These are phyloP conservation scores for Aspergillus bertholletiae DNA, from an alignment of 495 filamentous ascomycete species.

Conservation along the genomic window DNA sequence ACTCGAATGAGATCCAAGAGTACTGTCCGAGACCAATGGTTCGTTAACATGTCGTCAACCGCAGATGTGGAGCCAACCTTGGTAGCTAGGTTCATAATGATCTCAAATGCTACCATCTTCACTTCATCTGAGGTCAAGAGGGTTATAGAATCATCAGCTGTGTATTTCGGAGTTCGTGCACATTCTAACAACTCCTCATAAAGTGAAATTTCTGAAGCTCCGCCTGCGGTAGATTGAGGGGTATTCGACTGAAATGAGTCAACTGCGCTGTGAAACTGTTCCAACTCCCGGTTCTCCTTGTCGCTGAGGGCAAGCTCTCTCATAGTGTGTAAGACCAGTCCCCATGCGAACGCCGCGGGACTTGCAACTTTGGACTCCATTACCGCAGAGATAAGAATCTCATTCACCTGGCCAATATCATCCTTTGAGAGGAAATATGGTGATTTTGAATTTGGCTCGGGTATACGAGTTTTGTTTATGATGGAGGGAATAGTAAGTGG, in stretches of 20 bases:
- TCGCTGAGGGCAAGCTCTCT: slow-evolving; percentile 54
- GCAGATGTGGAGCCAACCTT: slow-evolving; percentile 34
- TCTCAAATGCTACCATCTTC: slow-evolving; percentile 56
- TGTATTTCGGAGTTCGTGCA: slow-evolving; percentile 32
- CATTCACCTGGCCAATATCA: slow-evolving; percentile 62
- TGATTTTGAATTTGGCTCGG: slow-evolving; percentile 27
- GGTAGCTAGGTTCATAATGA: slow-evolving; percentile 55
- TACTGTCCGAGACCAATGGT: slow-evolving; percentile 47
- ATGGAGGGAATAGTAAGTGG: slow-evolving; percentile 37
- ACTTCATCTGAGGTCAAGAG: slow-evolving; percentile 51
- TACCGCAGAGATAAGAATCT: slow-evolving; percentile 52
- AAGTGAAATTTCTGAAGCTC: slow-evolving; percentile 35
- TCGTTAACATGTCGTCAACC: slow-evolving; percentile 36
- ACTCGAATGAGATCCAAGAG: slow-evolving; percentile 65
- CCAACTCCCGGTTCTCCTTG: slow-evolving; percentile 56
- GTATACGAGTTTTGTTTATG: slow-evolving; percentile 15
- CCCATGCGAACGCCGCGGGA: slow-evolving; percentile 74
- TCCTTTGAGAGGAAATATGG: slow-evolving; percentile 62
- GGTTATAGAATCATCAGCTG: slow-evolving; percentile 44
- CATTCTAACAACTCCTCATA: slow-evolving; percentile 52
- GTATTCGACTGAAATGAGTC: slow-evolving; percentile 47
- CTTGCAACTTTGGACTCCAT: slow-evolving; percentile 51
- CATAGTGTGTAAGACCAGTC: slow-evolving; percentile 67
- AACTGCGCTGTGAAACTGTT: slow-evolving; percentile 60
- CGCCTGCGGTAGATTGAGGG: slow-evolving; percentile 21